These are phyloP conservation scores for Comarum palustre DNA, from an alignment of 306 rosid genomes.

Conservation along the genomic window DNA sequence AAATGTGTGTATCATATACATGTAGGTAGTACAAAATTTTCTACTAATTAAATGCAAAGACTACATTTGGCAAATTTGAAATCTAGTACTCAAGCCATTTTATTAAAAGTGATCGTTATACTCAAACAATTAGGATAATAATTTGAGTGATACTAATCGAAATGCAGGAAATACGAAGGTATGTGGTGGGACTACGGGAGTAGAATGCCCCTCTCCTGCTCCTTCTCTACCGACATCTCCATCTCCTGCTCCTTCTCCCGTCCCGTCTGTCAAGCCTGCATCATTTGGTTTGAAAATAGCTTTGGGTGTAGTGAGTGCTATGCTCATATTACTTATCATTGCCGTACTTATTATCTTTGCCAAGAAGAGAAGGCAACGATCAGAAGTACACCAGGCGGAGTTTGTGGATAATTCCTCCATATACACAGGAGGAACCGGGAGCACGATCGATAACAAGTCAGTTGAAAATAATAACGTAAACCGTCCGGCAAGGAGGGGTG, in stretches of 20 bases:
- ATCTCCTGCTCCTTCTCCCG: neutral
- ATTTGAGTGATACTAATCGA: neutral
- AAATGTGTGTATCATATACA: too few species aligned
- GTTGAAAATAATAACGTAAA: neutral
- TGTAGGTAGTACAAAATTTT: too few species aligned
- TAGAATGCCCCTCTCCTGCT: slow-evolving; percentile 28
- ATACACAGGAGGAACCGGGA: slow-evolving; percentile 1
- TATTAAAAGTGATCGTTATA: too few species aligned
- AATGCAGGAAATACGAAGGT: slow-evolving; percentile 50
- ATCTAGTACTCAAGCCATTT: too few species aligned
- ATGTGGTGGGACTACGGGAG: slow-evolving; percentile 61
- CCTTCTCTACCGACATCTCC: neutral
- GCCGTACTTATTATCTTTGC: slow-evolving; percentile 28
- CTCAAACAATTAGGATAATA: too few species aligned
- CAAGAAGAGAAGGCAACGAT: slow-evolving; percentile 18
- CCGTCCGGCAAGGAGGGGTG: slow-evolving; percentile 32
- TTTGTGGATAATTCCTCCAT: slow-evolving; percentile 16
- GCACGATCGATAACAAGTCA: slow-evolving; percentile 13
- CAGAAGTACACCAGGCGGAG: slow-evolving; percentile 9
- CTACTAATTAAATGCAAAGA: too few species aligned
- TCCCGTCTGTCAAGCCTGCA: neutral
- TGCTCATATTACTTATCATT: slow-evolving; percentile 35
- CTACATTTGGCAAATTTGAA: too few species aligned
- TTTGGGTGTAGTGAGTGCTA: slow-evolving; percentile 25
- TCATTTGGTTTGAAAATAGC: slow-evolving; percentile 30